Conservation (phyloP, 345 rosid genomes). For the Turnera subulata region DNA sequence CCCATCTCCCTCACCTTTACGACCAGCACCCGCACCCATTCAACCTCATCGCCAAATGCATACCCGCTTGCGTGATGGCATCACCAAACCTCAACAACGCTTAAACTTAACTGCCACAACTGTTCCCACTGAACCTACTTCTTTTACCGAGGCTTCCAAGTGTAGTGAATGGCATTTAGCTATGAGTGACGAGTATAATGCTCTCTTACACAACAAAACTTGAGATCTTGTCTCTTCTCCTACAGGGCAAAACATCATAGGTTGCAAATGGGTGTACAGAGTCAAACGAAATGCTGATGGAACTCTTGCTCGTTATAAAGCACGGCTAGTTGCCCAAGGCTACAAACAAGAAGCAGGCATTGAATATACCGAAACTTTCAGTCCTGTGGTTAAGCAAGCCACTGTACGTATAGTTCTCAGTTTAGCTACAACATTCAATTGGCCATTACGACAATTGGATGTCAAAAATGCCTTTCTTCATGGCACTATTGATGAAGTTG, state of each 20-base stretch:
- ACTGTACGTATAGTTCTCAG: neutral
- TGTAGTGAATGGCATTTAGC: neutral
- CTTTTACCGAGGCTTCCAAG: neutral
- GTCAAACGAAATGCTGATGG: neutral
- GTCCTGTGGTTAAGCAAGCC: neutral
- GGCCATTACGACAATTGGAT: neutral
- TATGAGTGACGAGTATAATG: neutral
- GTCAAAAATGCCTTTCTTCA: too few relatives aligned
- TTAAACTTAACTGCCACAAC: neutral
- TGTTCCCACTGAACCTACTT: neutral
- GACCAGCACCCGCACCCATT: too few relatives aligned
- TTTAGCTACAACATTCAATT: neutral
- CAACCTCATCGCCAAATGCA: too few relatives aligned
- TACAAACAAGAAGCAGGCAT: neutral
- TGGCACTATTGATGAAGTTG: too few relatives aligned
- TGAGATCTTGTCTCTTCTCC: neutral
- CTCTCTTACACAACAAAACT: neutral
- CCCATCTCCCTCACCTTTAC: too few relatives aligned
- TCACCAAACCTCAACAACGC: too few relatives aligned
- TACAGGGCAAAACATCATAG: neutral
- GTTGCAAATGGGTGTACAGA: neutral
- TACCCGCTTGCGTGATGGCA: too few relatives aligned
- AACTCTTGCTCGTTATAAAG: neutral
- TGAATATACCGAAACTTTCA: neutral
- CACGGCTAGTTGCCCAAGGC: neutral